phyloP scores from a whole-genome alignment of 2,329 filamentous ascomycete genomes.

The Neonectria magnoliae region DNA sequence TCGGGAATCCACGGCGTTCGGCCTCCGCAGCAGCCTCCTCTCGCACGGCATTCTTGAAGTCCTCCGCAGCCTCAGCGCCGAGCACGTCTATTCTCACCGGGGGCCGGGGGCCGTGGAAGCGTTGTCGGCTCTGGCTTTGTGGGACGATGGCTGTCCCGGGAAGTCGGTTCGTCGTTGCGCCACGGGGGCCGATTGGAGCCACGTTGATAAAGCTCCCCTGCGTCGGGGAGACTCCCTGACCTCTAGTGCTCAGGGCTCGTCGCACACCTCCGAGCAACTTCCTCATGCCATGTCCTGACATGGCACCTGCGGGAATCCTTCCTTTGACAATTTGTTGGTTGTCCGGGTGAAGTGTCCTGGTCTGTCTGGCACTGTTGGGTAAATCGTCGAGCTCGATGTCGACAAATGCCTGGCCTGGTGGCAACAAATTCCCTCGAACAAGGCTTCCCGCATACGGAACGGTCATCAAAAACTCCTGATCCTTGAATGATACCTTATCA shows the following conservation, averaged over 20 bases:
- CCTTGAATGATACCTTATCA: slow-evolving; percentile 62
- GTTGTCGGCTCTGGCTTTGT: slow-evolving; percentile 62
- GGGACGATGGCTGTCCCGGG: slow-evolving; percentile 70
- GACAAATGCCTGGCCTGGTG: slow-evolving; percentile 84
- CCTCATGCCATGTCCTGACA: slow-evolving; percentile 81
- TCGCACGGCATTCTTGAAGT: slow-evolving; percentile 79
- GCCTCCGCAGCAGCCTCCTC: slow-evolving; percentile 64
- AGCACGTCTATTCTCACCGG: slow-evolving; percentile 82
- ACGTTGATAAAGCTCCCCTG: slow-evolving; percentile 61
- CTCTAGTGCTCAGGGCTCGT: slow-evolving; percentile 76
- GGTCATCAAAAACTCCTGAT: slow-evolving; percentile 67
- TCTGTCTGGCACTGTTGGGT: slow-evolving; percentile 59
- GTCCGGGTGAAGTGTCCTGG: slow-evolving; percentile 61
- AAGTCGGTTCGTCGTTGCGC: slow-evolving; percentile 66
- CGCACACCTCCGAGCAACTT: slow-evolving; percentile 88
- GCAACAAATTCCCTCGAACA: slow-evolving; percentile 85
- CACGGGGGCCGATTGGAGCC: slow-evolving; percentile 59
- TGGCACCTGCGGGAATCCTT: slow-evolving; percentile 63
- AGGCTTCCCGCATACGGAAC: slow-evolving; percentile 82
- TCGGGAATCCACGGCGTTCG: slow-evolving; percentile 38
- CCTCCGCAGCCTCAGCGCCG: slow-evolving; percentile 80
- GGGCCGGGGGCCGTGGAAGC: slow-evolving; percentile 55
- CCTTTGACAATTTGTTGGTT: slow-evolving; percentile 55
- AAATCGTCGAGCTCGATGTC: slow-evolving; percentile 68
- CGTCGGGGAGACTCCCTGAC: slow-evolving; percentile 55